A percentile compares a stretch with the other conserved stretches of the same genome.
Evolutionary conservation across 2,329 filamentous ascomycete genomes (phyloP).

Genomic region (Epichloe hybrida): DNA sequence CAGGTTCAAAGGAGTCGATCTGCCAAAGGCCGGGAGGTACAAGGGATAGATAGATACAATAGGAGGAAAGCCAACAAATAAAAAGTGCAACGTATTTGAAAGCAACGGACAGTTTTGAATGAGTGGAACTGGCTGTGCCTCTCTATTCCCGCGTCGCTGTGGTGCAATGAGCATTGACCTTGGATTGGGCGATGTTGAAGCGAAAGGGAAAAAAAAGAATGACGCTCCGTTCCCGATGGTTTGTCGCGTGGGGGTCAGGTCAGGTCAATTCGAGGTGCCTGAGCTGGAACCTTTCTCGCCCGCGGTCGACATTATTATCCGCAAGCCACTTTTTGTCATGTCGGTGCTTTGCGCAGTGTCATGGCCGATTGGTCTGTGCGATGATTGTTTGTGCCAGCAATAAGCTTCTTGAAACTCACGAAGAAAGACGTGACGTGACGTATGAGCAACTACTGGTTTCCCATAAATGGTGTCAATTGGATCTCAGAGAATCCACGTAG

Average conservation of each 20-base stretch:
- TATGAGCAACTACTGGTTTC: too few relatives aligned
- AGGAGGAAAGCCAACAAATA: not conserved
- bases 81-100: not conserved
- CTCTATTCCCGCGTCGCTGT: not conserved
- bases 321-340: not conserved
- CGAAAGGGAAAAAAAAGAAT: not conserved
- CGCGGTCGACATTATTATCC: conserved; percentile 2
- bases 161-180: not conserved
- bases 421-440: too few relatives aligned
- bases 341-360: too few relatives aligned
- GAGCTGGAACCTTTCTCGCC: not conserved
- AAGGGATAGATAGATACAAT: not conserved
- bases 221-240: not conserved
- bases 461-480: too few relatives aligned
- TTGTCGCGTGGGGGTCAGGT: not conserved
- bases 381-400: not conserved
- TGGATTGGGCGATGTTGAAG: not conserved
- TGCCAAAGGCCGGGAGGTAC: not conserved
- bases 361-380: not conserved
- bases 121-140: conserved; percentile 2
- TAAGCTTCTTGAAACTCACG: too few relatives aligned
- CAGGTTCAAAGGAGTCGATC: not conserved
- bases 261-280: not conserved
- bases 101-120: not conserved
- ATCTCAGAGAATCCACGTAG: too few relatives aligned